Percentiles rank a stretch among this genome's conserved stretches.
These are phyloP conservation scores for Abrus precatorius DNA, from an alignment of 306 rosid genomes.

Conservation along the genomic window DNA sequence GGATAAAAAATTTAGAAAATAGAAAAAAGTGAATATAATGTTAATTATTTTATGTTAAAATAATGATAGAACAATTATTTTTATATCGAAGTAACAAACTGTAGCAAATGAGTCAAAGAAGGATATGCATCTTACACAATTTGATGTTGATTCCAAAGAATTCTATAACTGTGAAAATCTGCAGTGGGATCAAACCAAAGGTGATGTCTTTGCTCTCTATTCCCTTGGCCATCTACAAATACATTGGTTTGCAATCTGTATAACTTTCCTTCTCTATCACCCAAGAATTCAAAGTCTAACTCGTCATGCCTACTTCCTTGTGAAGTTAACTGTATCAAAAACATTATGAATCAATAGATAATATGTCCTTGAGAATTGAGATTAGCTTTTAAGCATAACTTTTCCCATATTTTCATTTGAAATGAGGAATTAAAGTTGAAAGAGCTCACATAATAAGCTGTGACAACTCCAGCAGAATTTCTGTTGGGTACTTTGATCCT, in stretches of 20 bases:
- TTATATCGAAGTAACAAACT: not conserved
- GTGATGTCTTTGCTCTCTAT: slow-evolving; percentile 62
- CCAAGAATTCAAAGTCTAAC: slow-evolving; percentile 77
- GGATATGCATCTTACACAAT: slow-evolving; percentile 60
- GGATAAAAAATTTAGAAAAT: not conserved
- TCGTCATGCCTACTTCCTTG: slow-evolving; percentile 55
- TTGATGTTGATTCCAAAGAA: slow-evolving; percentile 72
- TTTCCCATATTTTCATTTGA: not conserved
- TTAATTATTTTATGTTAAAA: not conserved
- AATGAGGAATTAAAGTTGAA: not conserved
- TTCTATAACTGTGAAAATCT: slow-evolving; percentile 56
- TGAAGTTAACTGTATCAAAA: slow-evolving; percentile 57
- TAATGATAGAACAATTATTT: not conserved
- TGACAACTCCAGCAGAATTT: slow-evolving; percentile 65
- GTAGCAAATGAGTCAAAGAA: not conserved
- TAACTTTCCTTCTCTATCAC: slow-evolving; percentile 59
- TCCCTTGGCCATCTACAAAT: slow-evolving; percentile 55
- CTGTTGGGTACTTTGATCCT: slow-evolving; percentile 62
- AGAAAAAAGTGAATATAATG: not conserved
- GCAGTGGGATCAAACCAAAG: slow-evolving; percentile 74
- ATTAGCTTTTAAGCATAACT: not conserved
- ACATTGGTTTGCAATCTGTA: slow-evolving; percentile 67
- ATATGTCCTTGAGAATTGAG: not conserved
- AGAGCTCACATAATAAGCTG: slow-evolving; percentile 57
- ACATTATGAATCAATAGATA: not conserved